Evolutionary conservation across 2,329 filamentous ascomycete genomes (phyloP).

Genomic region (Fusarium neocosmosporiellum): DNA sequence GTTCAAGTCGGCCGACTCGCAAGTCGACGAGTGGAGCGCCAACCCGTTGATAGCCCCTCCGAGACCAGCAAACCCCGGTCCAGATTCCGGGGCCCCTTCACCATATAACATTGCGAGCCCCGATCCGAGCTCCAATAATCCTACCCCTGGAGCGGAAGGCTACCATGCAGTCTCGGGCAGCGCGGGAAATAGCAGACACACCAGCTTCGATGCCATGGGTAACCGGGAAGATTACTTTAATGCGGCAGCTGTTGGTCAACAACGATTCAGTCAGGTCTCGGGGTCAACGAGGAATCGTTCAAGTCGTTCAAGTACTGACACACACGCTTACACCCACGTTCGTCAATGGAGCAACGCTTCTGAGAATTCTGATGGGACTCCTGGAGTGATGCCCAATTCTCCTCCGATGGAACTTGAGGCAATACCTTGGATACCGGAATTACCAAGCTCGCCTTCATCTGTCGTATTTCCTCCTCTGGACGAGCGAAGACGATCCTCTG

Average conservation of each 20-base stretch:
- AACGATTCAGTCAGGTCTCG: slow-evolving; percentile 36
- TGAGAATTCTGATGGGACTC: slow-evolving; percentile 52
- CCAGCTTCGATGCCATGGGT: slow-evolving; percentile 44
- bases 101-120: slow-evolving; percentile 36
- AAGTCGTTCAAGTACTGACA: slow-evolving; percentile 53
- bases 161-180: slow-evolving; percentile 42
- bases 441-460: slow-evolving; percentile 47
- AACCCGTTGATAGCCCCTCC: slow-evolving; percentile 53
- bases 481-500: slow-evolving; percentile 43
- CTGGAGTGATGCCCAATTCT: slow-evolving; percentile 37
- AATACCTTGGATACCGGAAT: slow-evolving; percentile 50
- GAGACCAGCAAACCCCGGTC: slow-evolving; percentile 39
- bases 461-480: slow-evolving; percentile 30
- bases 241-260: slow-evolving; percentile 6
- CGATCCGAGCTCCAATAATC: slow-evolving; percentile 45
- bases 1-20: slow-evolving; percentile 55
- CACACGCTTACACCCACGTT: slow-evolving; percentile 51
- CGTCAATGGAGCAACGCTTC: slow-evolving; percentile 59
- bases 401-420: slow-evolving; percentile 51
- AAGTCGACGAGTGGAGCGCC: slow-evolving; percentile 56
- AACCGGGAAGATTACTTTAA: slow-evolving; percentile 47
- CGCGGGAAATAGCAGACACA: slow-evolving; percentile 41
- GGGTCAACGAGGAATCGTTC: slow-evolving; percentile 41
- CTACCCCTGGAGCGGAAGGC: slow-evolving; percentile 39
- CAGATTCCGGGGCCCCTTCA: slow-evolving; percentile 31